phyloP scores from a whole-genome alignment of 2,329 filamentous ascomycete genomes.

The Aureobasidium sp. region DNA sequence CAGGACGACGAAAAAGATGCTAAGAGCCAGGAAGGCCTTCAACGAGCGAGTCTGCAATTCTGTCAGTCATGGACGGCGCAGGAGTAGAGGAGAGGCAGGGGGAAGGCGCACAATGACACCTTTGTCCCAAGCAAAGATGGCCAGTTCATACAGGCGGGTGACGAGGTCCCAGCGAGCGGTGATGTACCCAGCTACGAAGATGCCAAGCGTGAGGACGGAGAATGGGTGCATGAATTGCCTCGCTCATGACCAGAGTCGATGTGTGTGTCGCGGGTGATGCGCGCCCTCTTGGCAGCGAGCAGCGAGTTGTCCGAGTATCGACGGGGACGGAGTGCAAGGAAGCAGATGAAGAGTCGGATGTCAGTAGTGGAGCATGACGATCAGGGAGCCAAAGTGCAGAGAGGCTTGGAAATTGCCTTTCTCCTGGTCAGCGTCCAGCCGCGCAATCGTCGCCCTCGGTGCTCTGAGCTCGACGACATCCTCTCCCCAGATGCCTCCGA shows the following conservation, averaged over 20 bases:
- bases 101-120: conserved; percentile 68
- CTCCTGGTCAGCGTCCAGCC: conserved; percentile 5
- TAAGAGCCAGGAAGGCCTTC: conserved; percentile 77
- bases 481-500: neutral
- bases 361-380: neutral
- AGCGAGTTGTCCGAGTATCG: neutral
- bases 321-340: neutral
- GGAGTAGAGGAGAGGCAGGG: neutral
- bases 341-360: neutral
- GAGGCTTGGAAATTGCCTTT: conserved; percentile 9
- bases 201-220: conserved; percentile 88
- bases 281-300: conserved; percentile 15
- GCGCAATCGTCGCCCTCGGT: conserved; percentile 1
- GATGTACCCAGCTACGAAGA: conserved; percentile 99
- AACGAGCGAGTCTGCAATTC: conserved; percentile 66
- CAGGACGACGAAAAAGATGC: conserved; percentile 75
- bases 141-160: conserved; percentile 91
- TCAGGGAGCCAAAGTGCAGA: neutral
- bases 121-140: conserved; percentile 97
- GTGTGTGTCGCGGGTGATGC: neutral
- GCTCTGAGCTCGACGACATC: neutral
- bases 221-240: conserved; percentile 83
- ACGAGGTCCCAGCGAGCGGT: conserved; percentile 98
- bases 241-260: conserved; percentile 16
- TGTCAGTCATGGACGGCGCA: neutral